A percentile compares a stretch with the other conserved stretches of the same genome.
These are phyloP conservation scores for Salicornia ramosissima DNA, from an alignment of 148 eudicot genomes.

Conservation along the genomic window DNA sequence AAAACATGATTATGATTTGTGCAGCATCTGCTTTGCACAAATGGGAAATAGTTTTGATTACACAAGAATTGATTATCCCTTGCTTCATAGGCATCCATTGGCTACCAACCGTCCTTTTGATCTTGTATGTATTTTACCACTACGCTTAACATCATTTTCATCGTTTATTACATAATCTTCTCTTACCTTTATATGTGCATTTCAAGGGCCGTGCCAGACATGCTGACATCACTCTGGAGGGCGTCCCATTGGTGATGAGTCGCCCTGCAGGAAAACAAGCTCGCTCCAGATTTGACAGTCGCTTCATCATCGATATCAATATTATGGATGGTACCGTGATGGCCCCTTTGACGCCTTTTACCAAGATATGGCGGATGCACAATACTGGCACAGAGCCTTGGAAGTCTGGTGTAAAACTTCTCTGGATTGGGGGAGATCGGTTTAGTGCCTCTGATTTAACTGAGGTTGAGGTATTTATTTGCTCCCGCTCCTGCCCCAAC, in stretches of 20 bases:
- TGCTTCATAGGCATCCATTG: slow-evolving; percentile 20
- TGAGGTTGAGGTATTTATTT: slow-evolving; percentile 48
- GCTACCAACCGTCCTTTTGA: slow-evolving; percentile 23
- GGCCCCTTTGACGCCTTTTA: slow-evolving; percentile 74
- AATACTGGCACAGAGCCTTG: slow-evolving; percentile 62
- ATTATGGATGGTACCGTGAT: slow-evolving; percentile 64
- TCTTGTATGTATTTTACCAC: slow-evolving; percentile 29
- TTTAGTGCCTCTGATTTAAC: slow-evolving; percentile 36
- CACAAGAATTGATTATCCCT: slow-evolving; percentile 57
- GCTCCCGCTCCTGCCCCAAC: not conserved
- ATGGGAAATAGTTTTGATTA: slow-evolving; percentile 58
- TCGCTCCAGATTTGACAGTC: slow-evolving; percentile 54
- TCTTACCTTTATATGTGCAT: not conserved
- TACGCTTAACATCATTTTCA: slow-evolving; percentile 15
- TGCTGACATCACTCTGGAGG: not conserved
- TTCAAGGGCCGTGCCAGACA: slow-evolving; percentile 8
- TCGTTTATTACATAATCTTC: not conserved
- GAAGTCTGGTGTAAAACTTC: slow-evolving; percentile 52
- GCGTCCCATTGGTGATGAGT: not conserved
- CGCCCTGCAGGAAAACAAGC: not conserved
- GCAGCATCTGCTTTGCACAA: slow-evolving; percentile 56
- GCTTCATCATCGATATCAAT: slow-evolving; percentile 62
- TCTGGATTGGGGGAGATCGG: slow-evolving; percentile 76
- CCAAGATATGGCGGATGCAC: slow-evolving; percentile 83
- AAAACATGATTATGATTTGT: slow-evolving; percentile 64